Percentiles rank a stretch among this genome's conserved stretches.
Conservation (phyloP, 78 protist species). For the Guillardia theta region DNA sequence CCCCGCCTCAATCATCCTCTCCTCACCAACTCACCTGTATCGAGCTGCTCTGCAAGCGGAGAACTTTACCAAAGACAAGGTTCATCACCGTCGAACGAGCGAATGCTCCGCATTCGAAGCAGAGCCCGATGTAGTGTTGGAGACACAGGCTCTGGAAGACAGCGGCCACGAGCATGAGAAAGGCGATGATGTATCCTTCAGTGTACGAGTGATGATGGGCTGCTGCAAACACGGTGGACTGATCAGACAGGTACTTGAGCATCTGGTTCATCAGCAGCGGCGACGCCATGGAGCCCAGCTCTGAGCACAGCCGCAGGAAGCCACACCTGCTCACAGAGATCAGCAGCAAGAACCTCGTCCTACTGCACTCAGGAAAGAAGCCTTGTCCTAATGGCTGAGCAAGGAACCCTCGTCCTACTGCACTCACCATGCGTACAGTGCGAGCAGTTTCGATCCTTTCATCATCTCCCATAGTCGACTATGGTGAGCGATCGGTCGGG, state of each 20-base stretch:
- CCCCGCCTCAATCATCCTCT: too few species aligned
- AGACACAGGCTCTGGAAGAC: neutral
- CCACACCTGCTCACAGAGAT: neutral
- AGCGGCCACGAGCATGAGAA: neutral
- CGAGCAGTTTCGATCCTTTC: neutral
- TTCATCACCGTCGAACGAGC: neutral
- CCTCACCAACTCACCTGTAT: too few species aligned
- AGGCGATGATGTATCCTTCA: neutral
- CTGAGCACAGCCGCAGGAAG: neutral
- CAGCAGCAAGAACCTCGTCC: neutral
- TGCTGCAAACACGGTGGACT: neutral
- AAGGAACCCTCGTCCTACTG: too few species aligned
- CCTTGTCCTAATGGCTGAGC: too few species aligned
- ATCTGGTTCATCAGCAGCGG: neutral
- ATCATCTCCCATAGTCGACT: neutral
- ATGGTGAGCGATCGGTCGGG: neutral
- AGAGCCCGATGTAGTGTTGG: slow-evolving; percentile 26
- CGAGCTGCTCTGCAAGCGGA: neutral
- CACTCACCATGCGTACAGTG: neutral
- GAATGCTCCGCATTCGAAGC: neutral
- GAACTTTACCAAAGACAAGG: neutral
- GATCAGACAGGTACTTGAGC: neutral
- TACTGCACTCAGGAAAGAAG: too few species aligned
- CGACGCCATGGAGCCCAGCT: neutral
- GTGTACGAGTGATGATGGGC: neutral